These are phyloP conservation scores for Rusavskia elegans DNA, from an alignment of 495 filamentous ascomycete species.

Conservation along the genomic window DNA sequence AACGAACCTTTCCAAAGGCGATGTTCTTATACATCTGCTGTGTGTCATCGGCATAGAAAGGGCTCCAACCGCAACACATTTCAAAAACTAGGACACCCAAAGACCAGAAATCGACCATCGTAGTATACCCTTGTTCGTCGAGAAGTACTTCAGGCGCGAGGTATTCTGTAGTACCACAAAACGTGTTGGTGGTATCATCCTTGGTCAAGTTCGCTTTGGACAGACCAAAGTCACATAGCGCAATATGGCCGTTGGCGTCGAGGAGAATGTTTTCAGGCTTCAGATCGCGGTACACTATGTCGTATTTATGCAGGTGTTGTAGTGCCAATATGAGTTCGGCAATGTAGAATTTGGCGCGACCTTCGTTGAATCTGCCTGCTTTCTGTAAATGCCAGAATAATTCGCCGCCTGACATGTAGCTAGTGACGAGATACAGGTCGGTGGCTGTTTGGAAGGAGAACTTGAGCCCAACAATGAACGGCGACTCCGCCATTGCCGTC, in stretches of 20 bases:
- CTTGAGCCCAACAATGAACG: slow-evolving; percentile 95
- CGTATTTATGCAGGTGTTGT: slow-evolving; percentile 86
- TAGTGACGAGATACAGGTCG: slow-evolving; percentile 95
- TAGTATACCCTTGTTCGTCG: slow-evolving; percentile 95
- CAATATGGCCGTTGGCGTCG: slow-evolving; percentile 74
- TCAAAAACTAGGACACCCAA: slow-evolving; percentile 95
- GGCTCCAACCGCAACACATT: slow-evolving; percentile 99
- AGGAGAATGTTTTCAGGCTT: slow-evolving; percentile 78
- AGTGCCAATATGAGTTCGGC: slow-evolving; percentile 92
- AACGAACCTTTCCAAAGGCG: slow-evolving; percentile 93
- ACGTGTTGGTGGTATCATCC: slow-evolving; percentile 95
- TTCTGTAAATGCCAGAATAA: slow-evolving; percentile 98
- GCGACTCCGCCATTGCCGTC: slow-evolving; percentile 87
- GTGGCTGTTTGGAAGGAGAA: slow-evolving; percentile 98
- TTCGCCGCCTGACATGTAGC: slow-evolving; percentile 98
- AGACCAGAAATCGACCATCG: slow-evolving; percentile 99
- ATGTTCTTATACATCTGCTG: slow-evolving; percentile 99
- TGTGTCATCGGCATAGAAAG: slow-evolving; percentile 96
- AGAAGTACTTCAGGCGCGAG: slow-evolving; percentile 88
- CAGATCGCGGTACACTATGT: slow-evolving; percentile 91
- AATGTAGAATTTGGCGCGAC: slow-evolving; percentile 95
- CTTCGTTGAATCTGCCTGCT: slow-evolving; percentile 89
- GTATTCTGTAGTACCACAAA: slow-evolving; percentile 97
- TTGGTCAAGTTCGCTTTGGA: slow-evolving; percentile 95
- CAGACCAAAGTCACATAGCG: slow-evolving; percentile 76